Evolutionary conservation across 164 flowering plant genomes (phyloP).

Genomic region (Echeveria elegans): DNA sequence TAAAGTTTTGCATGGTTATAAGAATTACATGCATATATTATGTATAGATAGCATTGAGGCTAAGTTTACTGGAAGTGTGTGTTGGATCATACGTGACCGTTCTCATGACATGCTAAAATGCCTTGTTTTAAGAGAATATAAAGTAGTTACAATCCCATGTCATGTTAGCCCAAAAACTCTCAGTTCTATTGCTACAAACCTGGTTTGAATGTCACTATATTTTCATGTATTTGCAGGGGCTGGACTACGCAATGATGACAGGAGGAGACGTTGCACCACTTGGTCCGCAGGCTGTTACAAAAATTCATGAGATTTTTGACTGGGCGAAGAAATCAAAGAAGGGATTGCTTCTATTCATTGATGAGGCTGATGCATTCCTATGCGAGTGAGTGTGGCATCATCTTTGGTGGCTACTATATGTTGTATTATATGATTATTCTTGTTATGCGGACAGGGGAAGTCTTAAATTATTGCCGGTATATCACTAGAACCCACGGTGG

Average conservation of each 20-base stretch:
- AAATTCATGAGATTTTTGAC: slow-evolving; percentile 87
- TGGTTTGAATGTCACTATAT: neutral
- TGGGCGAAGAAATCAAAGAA: slow-evolving; percentile 85
- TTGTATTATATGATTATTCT: neutral
- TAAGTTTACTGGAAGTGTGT: neutral
- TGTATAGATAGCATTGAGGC: neutral
- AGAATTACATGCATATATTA: neutral
- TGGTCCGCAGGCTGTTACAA: slow-evolving; percentile 90
- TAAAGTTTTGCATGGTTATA: neutral
- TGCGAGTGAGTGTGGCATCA: slow-evolving; percentile 67
- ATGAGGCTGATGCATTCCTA: slow-evolving; percentile 92
- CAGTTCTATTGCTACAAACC: neutral
- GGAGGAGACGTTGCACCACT: slow-evolving; percentile 97
- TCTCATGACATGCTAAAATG: neutral
- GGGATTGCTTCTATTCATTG: slow-evolving; percentile 78
- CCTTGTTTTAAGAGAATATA: neutral
- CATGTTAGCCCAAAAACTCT: neutral
- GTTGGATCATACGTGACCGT: neutral
- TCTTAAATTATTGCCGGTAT: neutral
- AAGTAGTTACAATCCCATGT: neutral
- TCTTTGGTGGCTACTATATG: neutral
- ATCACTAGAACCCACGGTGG: neutral
- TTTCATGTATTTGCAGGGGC: slow-evolving; percentile 41
- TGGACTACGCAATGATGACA: slow-evolving; percentile 99
- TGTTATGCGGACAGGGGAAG: too few relatives aligned